Evolutionary conservation across 2,329 filamentous ascomycete species (phyloP).

Genomic region (Aaosphaeria pasadenensis): DNA sequence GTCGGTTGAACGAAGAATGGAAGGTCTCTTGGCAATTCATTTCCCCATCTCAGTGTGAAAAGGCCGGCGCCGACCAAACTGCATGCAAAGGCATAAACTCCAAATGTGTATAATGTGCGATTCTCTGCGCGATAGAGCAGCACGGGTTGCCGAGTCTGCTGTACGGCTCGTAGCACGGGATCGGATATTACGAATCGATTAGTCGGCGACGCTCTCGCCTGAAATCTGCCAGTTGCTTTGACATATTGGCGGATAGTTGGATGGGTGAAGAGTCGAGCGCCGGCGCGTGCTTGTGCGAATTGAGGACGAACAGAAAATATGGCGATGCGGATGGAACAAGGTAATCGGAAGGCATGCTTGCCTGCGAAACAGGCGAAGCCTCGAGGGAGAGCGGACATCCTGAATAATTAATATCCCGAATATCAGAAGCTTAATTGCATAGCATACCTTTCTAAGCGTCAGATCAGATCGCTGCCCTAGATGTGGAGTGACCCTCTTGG

Average conservation of each 20-base stretch:
- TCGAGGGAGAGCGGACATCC: slow-evolving; percentile 30
- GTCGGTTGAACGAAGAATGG: slow-evolving; percentile 31
- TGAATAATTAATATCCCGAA: slow-evolving; percentile 1
- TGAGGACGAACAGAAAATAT: slow-evolving; percentile 24
- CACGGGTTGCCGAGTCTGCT: slow-evolving; percentile 26
- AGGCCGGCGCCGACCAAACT: slow-evolving; percentile 24
- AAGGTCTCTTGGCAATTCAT: slow-evolving; percentile 27
- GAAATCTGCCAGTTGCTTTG: not conserved
- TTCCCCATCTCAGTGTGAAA: slow-evolving; percentile 24
- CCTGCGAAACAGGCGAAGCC: slow-evolving; percentile 25
- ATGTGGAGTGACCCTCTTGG: too few species aligned
- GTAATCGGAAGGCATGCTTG: slow-evolving; percentile 26
- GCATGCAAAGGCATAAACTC: slow-evolving; percentile 25
- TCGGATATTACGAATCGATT: slow-evolving; percentile 20
- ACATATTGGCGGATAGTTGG: slow-evolving; percentile 20
- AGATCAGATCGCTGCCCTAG: too few species aligned
- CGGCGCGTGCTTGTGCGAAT: slow-evolving; percentile 16
- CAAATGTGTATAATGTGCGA: slow-evolving; percentile 22
- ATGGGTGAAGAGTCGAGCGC: slow-evolving; percentile 23
- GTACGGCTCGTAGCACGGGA: slow-evolving; percentile 31
- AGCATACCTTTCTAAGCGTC: too few species aligned
- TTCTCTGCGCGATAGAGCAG: slow-evolving; percentile 31
- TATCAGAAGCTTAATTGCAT: too few species aligned
- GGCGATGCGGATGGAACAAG: slow-evolving; percentile 29
- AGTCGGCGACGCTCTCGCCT: not conserved